Evolutionary conservation across 257 asterid species (phyloP), one percentile per base, ranked within the genome.

Genomic region (Paraleonurus japonicus): DNA sequence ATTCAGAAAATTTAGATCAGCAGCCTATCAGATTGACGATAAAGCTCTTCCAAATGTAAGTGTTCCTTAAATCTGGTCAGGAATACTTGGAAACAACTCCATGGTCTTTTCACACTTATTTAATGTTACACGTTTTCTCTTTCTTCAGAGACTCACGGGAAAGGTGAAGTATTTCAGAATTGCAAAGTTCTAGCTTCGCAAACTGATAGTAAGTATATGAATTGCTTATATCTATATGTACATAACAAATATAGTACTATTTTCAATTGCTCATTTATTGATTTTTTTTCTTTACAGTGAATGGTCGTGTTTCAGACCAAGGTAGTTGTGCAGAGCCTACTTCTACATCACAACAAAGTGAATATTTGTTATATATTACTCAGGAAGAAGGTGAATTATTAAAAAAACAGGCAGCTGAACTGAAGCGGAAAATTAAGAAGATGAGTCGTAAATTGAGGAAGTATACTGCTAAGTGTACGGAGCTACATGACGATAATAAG

Each of bases 41-140:
- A 32, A 61, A 58, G 57, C 69, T 57, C 55, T 68, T 30, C 39
- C 35, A 55, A 55, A 16, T 26, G 76, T 70, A 70, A 12, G 67
- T 61, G 47, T 26, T 11, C 51, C 22, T 33, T 8, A 32, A 37
- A 15, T 59, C 51, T 32, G 35, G 35, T 24, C 3, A 10, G 12
- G 16, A 24, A 48, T 61, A 64, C 15, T 20, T 54, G 39, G 17
- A 12, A 37, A 33, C 24, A 69, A 54, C 32, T 51, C 20, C 8
- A 3, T 2, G n/a, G 19, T 7, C 43, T 32, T 61, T 47, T 20
- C 11, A 47, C 26, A 47, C 51, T 41, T 76, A 26, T 13, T 63
- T 7, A 48, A 41, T 10, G 22, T 55, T 19, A 43, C 61, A 43
- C 39, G 66, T 55, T 58, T 11, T 2, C 23, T 60, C 27, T 12